Base-by-base conservation (phyloP, 2,329 filamentous ascomycete species). In the Orbilia blumenaviensis region DNA sequence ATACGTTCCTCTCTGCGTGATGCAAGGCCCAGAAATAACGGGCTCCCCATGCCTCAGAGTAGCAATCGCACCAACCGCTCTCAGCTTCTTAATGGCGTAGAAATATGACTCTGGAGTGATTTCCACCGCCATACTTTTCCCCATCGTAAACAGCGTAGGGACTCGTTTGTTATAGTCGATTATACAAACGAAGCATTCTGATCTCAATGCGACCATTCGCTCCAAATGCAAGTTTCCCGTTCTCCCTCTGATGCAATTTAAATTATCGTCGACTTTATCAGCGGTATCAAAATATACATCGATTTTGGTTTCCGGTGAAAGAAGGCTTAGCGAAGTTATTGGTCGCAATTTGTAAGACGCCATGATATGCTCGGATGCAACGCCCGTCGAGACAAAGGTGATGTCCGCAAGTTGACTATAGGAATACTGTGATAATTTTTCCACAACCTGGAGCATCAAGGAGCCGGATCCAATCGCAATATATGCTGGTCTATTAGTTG, bases 211-310 rank as follows among this genome's bases (percentile, higher is more conserved):
- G 10, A 69, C 50, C 64, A 76, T 58, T 16, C 72, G 21, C 16
- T 76, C 72, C 2, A 66, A 29, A 54, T 76, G 72, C 12, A 76
- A 9, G 38, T 66, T 69, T 5, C 58, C 48, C 6, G 56, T 66
- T 38, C 44, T 38, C 0, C 95, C 95, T 85, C 98, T 98, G 85
- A 99, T 98, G 82, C 94, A 93, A 84, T 98, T 99, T 75, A 99
- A 85, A 62, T 96, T 92, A 52, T 92, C 90, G 82, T 99, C 95
- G 32, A 99, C 93, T 85, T 99, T 95, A 82, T 99, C 95, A 2
- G 95, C 95, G 64, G 95, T 95, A 81, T 99, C 95, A 82, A 99
- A 99, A 58, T 92, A 92, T 16, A 98, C 91, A 81, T 98, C 94
- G 27, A 99, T 87, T 81, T 89, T 83, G 73, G 83, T 81, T 50